A percentile compares a stretch with the other conserved stretches of the same genome.
Evolutionary conservation across 1,139 yeast genomes (phyloP).

Genomic region (Sugiyamaella neomexicana): DNA sequence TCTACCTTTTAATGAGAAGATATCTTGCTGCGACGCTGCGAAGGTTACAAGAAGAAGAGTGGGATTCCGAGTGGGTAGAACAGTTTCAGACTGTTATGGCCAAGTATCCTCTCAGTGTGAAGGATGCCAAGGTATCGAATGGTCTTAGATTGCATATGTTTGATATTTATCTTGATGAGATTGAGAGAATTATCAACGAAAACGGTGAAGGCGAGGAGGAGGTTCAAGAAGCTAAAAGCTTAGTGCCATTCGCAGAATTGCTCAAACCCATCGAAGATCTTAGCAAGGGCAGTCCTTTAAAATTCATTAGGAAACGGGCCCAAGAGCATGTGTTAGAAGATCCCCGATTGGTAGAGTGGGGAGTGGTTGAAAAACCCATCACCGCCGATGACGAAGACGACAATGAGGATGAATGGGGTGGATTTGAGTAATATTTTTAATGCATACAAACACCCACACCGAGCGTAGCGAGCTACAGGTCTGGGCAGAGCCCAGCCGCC

Average conservation of each 20-base stretch:
- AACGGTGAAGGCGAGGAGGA: constrained; percentile 31
- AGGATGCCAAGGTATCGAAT: constrained; percentile 54
- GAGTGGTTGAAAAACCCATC: constrained; percentile 47
- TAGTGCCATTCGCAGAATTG: constrained; percentile 56
- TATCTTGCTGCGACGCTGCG: constrained; percentile 65
- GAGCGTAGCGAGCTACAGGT: background rate
- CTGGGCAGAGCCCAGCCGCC: constrained; percentile 6
- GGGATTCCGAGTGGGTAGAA: constrained; percentile 55
- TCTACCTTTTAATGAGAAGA: constrained; percentile 74
- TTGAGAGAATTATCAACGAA: constrained; percentile 63
- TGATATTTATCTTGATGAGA: constrained; percentile 82
- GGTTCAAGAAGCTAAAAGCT: constrained; percentile 20
- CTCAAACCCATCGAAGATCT: constrained; percentile 61
- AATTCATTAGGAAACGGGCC: constrained; percentile 66
- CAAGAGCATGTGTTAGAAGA: constrained; percentile 67
- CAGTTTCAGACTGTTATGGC: constrained; percentile 48
- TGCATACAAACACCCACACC: background rate
- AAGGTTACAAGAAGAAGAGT: constrained; percentile 53
- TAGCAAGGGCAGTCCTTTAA: constrained; percentile 52
- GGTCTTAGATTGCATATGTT: constrained; percentile 84
- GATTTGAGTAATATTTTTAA: constrained; percentile 42
- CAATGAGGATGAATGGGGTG: constrained; percentile 52
- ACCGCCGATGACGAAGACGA: constrained; percentile 41
- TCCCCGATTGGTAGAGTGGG: constrained; percentile 65
- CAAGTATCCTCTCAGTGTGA: constrained; percentile 39